A percentile compares a stretch with the other conserved stretches of the same genome.
These are phyloP conservation scores for Myochromella boudieri DNA, from an alignment of 768 basidiomycete species.

Conservation along the genomic window DNA sequence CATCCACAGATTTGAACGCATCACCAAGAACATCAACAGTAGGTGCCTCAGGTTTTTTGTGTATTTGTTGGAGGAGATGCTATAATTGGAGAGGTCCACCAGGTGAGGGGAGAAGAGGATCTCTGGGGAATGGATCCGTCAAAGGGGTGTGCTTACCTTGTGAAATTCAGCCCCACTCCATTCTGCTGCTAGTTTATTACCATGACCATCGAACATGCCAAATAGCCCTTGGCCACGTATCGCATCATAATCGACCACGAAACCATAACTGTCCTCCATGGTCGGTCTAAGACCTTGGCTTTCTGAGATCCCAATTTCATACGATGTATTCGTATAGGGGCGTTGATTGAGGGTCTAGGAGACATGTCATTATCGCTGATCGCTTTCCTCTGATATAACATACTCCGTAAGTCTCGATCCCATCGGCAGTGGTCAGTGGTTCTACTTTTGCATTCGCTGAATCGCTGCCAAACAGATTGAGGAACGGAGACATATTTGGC, in stretches of 20 bases:
- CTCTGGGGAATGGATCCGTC: neutral
- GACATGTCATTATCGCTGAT: neutral
- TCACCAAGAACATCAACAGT: slow-evolving; percentile 6
- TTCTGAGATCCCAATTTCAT: slow-evolving; percentile 12
- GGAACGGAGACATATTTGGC: neutral
- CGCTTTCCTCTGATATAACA: neutral
- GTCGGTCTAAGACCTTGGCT: slow-evolving; percentile 8
- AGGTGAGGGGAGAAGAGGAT: slow-evolving; percentile 1
- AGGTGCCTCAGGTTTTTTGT: slow-evolving; percentile 12
- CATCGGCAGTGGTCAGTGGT: slow-evolving; percentile 12
- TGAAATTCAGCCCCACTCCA: slow-evolving; percentile 18
- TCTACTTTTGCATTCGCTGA: slow-evolving; percentile 7
- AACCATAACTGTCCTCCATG: slow-evolving; percentile 19
- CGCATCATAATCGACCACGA: slow-evolving; percentile 13
- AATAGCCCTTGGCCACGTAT: slow-evolving; percentile 17
- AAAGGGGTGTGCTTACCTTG: slow-evolving; percentile 16
- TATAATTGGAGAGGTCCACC: neutral
- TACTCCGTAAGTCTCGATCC: slow-evolving; percentile 13
- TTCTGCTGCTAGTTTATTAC: slow-evolving; percentile 17
- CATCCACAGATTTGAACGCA: slow-evolving; percentile 10
- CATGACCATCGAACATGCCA: slow-evolving; percentile 17
- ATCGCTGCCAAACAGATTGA: neutral
- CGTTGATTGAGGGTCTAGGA: slow-evolving; percentile 14
- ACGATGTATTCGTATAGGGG: slow-evolving; percentile 8
- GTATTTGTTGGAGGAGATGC: slow-evolving; percentile 13